phyloP scores from a whole-genome alignment of 495 filamentous ascomycete species.

The Tirmania nivea region DNA sequence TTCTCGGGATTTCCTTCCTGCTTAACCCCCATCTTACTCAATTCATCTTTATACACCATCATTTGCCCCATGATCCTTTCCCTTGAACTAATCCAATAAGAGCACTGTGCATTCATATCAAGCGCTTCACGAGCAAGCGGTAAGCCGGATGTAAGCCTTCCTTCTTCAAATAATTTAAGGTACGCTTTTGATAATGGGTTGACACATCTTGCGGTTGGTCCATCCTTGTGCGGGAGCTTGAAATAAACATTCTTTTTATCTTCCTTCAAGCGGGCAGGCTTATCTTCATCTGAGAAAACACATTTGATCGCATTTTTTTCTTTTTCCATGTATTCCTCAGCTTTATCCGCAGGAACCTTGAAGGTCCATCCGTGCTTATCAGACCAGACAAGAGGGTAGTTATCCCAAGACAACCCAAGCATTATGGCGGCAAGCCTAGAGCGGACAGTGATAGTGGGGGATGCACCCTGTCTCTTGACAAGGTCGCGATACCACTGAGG shows the following conservation, averaged over 20 bases:
- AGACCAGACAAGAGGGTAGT: conserved; percentile 75
- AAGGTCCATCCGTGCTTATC: conserved; percentile 86
- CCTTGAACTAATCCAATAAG: conserved; percentile 92
- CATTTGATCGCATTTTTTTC: conserved; percentile 49
- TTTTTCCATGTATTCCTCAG: conserved; percentile 38
- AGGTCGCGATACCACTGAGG: conserved; percentile 91
- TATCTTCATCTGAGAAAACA: conserved; percentile 50
- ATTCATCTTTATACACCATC: conserved; percentile 63
- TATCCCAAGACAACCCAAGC: conserved; percentile 71
- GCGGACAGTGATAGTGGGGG: conserved; percentile 55
- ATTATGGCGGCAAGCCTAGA: conserved; percentile 74
- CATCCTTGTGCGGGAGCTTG: conserved; percentile 91
- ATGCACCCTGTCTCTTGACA: conserved; percentile 42
- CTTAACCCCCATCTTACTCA: conserved; percentile 9
- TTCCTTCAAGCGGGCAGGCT: conserved; percentile 37
- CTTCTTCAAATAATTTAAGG: conserved; percentile 73
- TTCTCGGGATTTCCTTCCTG: not conserved
- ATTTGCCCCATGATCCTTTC: conserved; percentile 83
- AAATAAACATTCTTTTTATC: conserved; percentile 52
- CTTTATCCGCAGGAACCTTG: conserved; percentile 42
- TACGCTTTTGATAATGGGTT: conserved; percentile 83
- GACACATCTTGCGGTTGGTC: conserved; percentile 59
- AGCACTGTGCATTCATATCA: conserved; percentile 95
- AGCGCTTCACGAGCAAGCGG: conserved; percentile 63
- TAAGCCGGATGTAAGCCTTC: conserved; percentile 43